Evolutionary conservation across 805 yeast species (phyloP), one percentile per base, ranked within the genome.

Genomic region (Huiozyma naganishii): DNA sequence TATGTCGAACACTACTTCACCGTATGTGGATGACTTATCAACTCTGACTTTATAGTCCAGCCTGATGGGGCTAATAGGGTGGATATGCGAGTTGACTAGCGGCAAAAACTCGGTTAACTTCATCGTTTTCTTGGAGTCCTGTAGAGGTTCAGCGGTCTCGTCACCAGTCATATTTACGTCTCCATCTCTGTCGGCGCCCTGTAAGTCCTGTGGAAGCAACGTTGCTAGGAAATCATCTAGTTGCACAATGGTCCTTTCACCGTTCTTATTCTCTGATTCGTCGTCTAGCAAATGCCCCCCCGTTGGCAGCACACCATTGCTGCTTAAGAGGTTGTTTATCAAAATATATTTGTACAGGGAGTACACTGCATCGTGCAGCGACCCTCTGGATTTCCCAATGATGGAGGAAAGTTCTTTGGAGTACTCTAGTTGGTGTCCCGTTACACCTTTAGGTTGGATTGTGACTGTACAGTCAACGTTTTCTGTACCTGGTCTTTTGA

Each of bases 311-410:
- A 17, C 52, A 27, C 48, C 47, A 17, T 17, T 17, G 23, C 23
- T 17, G 4, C 2, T 17, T 35, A 61, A 76, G 44, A 86, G 65
- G 49, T 78, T 74, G 58, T 83, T 83, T 60, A 75, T 74, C 52
- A 83, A 75, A 13, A 78, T 73, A 57, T 86, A 87, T 61, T 83
- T 87, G 87, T 94, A 87, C 33, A 86, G 62, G 8, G 79, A 73
- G 52, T 77, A 88, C 38, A 84, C 81, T 39, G 86, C 78, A 44
- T 86, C 95, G 46, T 90, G 94, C 59, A 88, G 88, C 5, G 94
- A 81, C 30, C 84, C 80, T 59, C 86, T 95, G 28, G 71, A 67
- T 32, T 77, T 72, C 23, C 97, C 97, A 30, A 87, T 67, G 39
- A 92, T 70, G 42, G 75, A 72, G 4, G 89, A 70, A 61, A 92